These are phyloP conservation scores for Daldinia grandis DNA, from an alignment of 495 filamentous ascomycete species.

Conservation along the genomic window DNA sequence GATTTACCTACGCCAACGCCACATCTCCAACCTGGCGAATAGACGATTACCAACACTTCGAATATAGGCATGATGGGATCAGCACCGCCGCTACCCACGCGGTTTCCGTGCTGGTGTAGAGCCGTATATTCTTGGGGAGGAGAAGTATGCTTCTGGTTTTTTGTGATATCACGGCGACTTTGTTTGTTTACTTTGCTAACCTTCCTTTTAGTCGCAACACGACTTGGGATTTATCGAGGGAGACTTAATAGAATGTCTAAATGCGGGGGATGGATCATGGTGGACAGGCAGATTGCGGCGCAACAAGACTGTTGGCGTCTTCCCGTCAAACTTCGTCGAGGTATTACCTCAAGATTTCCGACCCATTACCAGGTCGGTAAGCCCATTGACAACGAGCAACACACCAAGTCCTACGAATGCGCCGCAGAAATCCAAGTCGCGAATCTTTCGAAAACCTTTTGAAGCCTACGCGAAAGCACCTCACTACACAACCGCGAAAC, in stretches of 20 bases:
- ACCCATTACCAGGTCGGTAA: conserved; percentile 78
- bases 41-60: conserved; percentile 18
- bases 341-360: conserved; percentile 85
- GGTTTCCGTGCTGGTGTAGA: conserved; percentile 95
- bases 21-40: conserved; percentile 38
- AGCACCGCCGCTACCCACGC: conserved; percentile 73
- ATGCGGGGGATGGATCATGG: conserved; percentile 97
- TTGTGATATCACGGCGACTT: conserved; percentile 19
- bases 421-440: conserved; percentile 61
- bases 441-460: conserved; percentile 75
- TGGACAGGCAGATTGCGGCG: conserved; percentile 92
- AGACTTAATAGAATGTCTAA: conserved; percentile 96
- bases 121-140: conserved; percentile 97
- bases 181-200: conserved; percentile 35
- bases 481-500: conserved; percentile 61
- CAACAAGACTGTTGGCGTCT: conserved; percentile 88
- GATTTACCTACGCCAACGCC: conserved; percentile 22
- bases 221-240: conserved; percentile 97
- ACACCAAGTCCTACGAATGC: conserved; percentile 61
- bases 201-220: conserved; percentile 70
- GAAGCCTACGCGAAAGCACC: conserved; percentile 70
- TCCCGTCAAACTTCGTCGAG: conserved; percentile 97
- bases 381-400: conserved; percentile 68
- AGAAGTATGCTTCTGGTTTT: conserved; percentile 65
- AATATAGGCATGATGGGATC: conserved; percentile 54